Percentiles rank a stretch among this genome's conserved stretches.
Conservation (phyloP, 1,284 basidiomycete genomes). For the Athelia psychrophila region DNA sequence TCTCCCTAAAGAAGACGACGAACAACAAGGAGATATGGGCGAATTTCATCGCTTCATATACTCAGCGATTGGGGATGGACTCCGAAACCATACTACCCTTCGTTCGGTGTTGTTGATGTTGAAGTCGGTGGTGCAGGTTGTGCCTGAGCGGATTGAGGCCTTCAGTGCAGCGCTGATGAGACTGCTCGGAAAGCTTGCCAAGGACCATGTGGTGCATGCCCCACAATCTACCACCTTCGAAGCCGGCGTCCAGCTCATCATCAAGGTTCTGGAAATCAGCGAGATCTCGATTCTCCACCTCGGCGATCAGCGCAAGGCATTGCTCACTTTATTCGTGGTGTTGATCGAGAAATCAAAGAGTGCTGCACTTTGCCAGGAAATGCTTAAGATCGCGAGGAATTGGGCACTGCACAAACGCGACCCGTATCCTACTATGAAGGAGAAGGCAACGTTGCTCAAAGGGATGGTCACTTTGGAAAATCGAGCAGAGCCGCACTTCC, state of each 20-base stretch:
- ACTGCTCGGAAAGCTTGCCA: constrained; percentile 82
- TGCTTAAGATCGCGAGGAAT: constrained; percentile 84
- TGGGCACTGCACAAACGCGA: constrained; percentile 89
- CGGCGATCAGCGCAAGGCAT: constrained; percentile 69
- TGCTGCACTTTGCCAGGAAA: constrained; percentile 75
- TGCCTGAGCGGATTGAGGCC: constrained; percentile 83
- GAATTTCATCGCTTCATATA: constrained; percentile 83
- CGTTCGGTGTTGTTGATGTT: constrained; percentile 87
- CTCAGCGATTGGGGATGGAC: constrained; percentile 76
- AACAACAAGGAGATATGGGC: constrained; percentile 60
- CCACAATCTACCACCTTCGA: constrained; percentile 50
- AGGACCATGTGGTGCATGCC: constrained; percentile 78
- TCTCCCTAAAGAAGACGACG: constrained; percentile 77
- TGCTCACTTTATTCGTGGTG: constrained; percentile 74
- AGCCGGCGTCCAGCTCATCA: constrained; percentile 58
- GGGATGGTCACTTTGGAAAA: constrained; percentile 92
- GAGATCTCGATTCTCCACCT: constrained; percentile 62
- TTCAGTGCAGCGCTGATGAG: constrained; percentile 82
- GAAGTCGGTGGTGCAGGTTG: constrained; percentile 83
- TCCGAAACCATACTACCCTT: constrained; percentile 71
- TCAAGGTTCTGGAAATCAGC: constrained; percentile 70
- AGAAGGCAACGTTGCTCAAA: constrained; percentile 88
- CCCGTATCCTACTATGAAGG: constrained; percentile 90
- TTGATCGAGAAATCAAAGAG: constrained; percentile 95
- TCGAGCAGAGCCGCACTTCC: constrained; percentile 73